These are phyloP conservation scores for Kernera saxatilis DNA, from an alignment of 345 rosid species.

Conservation along the genomic window DNA sequence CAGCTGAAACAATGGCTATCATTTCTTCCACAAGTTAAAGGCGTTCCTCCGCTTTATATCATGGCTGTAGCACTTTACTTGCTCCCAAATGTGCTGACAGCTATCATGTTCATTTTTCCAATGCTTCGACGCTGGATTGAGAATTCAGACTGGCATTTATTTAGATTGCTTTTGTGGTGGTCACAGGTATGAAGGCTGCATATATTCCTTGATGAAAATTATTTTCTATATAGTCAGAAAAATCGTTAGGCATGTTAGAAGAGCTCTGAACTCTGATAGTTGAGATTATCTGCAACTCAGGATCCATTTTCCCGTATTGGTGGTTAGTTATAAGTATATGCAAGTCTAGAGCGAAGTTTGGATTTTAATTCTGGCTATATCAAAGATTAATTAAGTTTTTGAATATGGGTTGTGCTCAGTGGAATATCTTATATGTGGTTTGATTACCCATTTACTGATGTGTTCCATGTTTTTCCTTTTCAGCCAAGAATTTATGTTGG, in stretches of 20 bases:
- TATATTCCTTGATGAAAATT: neutral
- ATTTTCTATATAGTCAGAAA: neutral
- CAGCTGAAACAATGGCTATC: conserved; percentile 40
- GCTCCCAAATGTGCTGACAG: conserved; percentile 75
- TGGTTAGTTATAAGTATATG: conserved; percentile 5
- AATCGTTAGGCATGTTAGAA: conserved; percentile 9
- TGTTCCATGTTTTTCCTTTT: conserved; percentile 21
- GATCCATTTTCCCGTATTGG: neutral
- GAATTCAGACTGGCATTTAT: conserved; percentile 88
- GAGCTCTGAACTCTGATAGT: neutral
- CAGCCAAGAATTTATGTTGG: conserved; percentile 96
- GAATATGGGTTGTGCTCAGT: neutral
- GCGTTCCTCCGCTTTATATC: conserved; percentile 71
- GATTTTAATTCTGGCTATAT: neutral
- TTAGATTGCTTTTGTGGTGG: conserved; percentile 96
- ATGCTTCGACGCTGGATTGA: conserved; percentile 98
- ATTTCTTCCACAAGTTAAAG: conserved; percentile 55
- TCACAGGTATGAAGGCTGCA: conserved; percentile 60
- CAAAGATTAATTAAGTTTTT: neutral
- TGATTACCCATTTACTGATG: conserved; percentile 19
- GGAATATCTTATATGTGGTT: neutral
- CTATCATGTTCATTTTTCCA: conserved; percentile 82
- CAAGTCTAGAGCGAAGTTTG: neutral
- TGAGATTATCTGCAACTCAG: neutral
- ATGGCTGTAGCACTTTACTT: conserved; percentile 74